Evolutionary conservation across 2,329 filamentous ascomycete species (phyloP).

Genomic region (Neonectria magnoliae): DNA sequence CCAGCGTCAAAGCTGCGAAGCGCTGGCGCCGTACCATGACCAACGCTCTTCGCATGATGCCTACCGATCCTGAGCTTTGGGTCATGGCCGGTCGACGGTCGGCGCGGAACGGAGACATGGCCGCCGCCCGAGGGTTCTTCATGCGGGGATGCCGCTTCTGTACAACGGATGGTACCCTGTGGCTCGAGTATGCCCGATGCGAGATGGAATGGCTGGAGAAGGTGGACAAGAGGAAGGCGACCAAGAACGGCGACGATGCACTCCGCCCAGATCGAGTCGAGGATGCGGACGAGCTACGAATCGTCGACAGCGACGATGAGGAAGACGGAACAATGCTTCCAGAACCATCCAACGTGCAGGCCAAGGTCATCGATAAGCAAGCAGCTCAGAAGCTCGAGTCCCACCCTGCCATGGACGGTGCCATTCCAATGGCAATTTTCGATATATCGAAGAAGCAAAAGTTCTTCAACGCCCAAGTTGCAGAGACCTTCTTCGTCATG

Average conservation of each 20-base stretch:
- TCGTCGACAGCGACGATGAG: constrained; percentile 57
- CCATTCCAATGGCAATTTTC: constrained; percentile 92
- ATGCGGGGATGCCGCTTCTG: constrained; percentile 92
- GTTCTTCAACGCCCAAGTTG: constrained; percentile 72
- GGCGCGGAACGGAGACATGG: constrained; percentile 87
- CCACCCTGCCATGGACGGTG: constrained; percentile 89
- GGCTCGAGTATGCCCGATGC: constrained; percentile 89
- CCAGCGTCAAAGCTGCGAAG: constrained; percentile 72
- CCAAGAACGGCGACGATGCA: constrained; percentile 57
- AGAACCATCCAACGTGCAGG: constrained; percentile 53
- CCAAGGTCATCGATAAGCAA: constrained; percentile 58
- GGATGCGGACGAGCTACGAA: constrained; percentile 59
- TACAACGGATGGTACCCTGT: constrained; percentile 76
- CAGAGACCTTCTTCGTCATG: constrained; percentile 82
- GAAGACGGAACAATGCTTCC: constrained; percentile 57
- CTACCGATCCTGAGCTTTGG: constrained; percentile 86
- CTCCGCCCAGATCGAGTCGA: constrained; percentile 59
- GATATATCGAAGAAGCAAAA: constrained; percentile 84
- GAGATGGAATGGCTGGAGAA: constrained; percentile 93
- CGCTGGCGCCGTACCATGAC: constrained; percentile 72
- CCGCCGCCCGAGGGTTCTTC: constrained; percentile 84
- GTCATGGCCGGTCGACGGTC: constrained; percentile 82
- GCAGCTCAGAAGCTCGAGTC: constrained; percentile 66
- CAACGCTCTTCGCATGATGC: constrained; percentile 83
- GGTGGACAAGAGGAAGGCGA: constrained; percentile 77